These are phyloP conservation scores for Meira nashicola DNA, from an alignment of 1,284 basidiomycete genomes.

Conservation along the genomic window DNA sequence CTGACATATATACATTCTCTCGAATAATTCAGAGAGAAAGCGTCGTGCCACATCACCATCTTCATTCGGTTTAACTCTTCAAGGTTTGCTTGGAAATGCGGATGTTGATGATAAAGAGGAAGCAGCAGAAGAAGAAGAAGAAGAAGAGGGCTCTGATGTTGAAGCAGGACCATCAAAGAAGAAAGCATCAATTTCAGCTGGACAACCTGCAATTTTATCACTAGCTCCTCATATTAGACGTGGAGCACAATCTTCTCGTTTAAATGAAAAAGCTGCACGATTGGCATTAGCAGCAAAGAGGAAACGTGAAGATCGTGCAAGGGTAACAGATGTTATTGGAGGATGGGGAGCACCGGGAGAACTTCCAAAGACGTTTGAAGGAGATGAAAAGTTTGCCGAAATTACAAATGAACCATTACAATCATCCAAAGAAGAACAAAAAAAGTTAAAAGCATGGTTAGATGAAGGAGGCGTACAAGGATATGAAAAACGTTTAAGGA, in stretches of 20 bases:
- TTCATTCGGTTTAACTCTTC: not conserved
- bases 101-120: conserved; percentile 1
- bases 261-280: conserved; percentile 45
- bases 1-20: no score
- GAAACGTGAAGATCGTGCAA: conserved; percentile 39
- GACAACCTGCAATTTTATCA: conserved; percentile 36
- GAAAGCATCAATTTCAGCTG: not conserved
- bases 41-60: not conserved
- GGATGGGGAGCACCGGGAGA: conserved; percentile 49
- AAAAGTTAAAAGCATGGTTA: conserved; percentile 19
- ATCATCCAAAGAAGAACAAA: conserved; percentile 2
- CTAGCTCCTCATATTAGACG: conserved; percentile 45
- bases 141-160: conserved; percentile 1
- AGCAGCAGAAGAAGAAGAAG: not conserved
- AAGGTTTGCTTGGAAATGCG: conserved; percentile 2
- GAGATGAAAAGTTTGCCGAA: conserved; percentile 23
- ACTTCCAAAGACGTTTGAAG: conserved; percentile 29
- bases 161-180: not conserved
- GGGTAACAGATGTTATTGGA: conserved; percentile 48
- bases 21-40: not conserved
- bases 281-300: conserved; percentile 41
- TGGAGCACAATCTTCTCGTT: conserved; percentile 33
- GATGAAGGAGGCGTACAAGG: conserved; percentile 38
- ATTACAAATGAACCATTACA: conserved; percentile 9
- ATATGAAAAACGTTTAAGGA: conserved; percentile 44